Percentiles rank a stretch among this genome's conserved stretches.
Evolutionary conservation across 169 alveolate species (phyloP).

Genomic region (Plasmodium malariae): DNA sequence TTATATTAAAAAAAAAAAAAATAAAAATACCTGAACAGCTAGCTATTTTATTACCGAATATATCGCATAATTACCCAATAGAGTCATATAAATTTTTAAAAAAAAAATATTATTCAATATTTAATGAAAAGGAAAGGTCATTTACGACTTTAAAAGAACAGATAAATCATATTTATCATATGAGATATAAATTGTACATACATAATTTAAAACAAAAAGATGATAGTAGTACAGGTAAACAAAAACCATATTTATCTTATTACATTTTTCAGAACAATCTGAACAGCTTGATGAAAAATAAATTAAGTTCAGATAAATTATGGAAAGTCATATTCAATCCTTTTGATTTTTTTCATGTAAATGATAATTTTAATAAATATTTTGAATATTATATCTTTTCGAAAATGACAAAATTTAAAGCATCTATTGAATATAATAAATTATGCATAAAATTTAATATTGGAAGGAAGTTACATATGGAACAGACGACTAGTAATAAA

Average conservation of each 20-base stretch:
- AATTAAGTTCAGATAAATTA: constrained; percentile 14
- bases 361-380: constrained; percentile 29
- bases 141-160: constrained; percentile 43
- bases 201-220: not conserved
- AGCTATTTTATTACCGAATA: constrained; percentile 24
- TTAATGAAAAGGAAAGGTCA: constrained; percentile 5
- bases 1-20: constrained; percentile 26
- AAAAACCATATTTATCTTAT: constrained; percentile 17
- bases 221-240: not conserved
- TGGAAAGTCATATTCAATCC: constrained; percentile 49
- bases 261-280: constrained; percentile 30
- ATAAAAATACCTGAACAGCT: constrained; percentile 39
- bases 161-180: constrained; percentile 18
- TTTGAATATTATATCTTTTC: constrained; percentile 37
- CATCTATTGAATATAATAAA: not conserved
- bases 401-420: not conserved
- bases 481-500: not conserved
- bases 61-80: constrained; percentile 9
- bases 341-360: constrained; percentile 31
- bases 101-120: constrained; percentile 1
- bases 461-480: not conserved
- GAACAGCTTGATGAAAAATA: constrained; percentile 11
- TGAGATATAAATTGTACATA: constrained; percentile 26
- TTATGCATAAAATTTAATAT: constrained; percentile 22
- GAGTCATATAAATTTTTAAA: constrained; percentile 25